These are phyloP conservation scores for Monilinia aucupariae DNA, from an alignment of 2,329 filamentous ascomycete species.

Conservation along the genomic window DNA sequence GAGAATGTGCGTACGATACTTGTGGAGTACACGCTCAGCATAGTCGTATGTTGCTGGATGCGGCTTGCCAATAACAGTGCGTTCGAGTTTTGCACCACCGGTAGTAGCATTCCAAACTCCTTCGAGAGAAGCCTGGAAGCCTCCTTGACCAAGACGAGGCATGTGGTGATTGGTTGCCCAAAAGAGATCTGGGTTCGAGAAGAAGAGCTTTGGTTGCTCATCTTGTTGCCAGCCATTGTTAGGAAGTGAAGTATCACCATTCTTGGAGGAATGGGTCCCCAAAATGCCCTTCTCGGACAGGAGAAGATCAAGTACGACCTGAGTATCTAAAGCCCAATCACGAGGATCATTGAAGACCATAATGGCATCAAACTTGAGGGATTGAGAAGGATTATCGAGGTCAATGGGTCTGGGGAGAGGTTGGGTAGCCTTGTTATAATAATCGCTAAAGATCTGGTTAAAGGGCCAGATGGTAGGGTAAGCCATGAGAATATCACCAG, in stretches of 20 bases:
- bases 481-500: slow-evolving; percentile 72
- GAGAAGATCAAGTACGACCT: slow-evolving; percentile 78
- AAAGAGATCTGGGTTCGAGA: slow-evolving; percentile 83
- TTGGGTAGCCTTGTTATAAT: slow-evolving; percentile 54
- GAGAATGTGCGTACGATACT: slow-evolving; percentile 43
- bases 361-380: slow-evolving; percentile 78
- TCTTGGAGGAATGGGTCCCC: slow-evolving; percentile 71
- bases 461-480: slow-evolving; percentile 80
- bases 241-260: slow-evolving; percentile 57
- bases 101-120: slow-evolving; percentile 75
- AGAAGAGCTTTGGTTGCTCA: slow-evolving; percentile 74
- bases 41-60: slow-evolving; percentile 71
- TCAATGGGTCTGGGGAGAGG: slow-evolving; percentile 49
- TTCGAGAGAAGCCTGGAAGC: slow-evolving; percentile 75
- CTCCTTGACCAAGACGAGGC: slow-evolving; percentile 85
- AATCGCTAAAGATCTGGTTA: slow-evolving; percentile 56
- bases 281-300: slow-evolving; percentile 72
- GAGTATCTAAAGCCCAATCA: slow-evolving; percentile 88
- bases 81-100: slow-evolving; percentile 51
- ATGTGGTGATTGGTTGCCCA: slow-evolving; percentile 84
- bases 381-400: slow-evolving; percentile 40
- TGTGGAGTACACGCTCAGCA: slow-evolving; percentile 67
- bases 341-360: slow-evolving; percentile 94
- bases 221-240: slow-evolving; percentile 79
- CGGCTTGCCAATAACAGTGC: slow-evolving; percentile 78